These are phyloP conservation scores for Skeletonema menzelii DNA, from an alignment of 108 stramenopile species.

Conservation along the genomic window DNA sequence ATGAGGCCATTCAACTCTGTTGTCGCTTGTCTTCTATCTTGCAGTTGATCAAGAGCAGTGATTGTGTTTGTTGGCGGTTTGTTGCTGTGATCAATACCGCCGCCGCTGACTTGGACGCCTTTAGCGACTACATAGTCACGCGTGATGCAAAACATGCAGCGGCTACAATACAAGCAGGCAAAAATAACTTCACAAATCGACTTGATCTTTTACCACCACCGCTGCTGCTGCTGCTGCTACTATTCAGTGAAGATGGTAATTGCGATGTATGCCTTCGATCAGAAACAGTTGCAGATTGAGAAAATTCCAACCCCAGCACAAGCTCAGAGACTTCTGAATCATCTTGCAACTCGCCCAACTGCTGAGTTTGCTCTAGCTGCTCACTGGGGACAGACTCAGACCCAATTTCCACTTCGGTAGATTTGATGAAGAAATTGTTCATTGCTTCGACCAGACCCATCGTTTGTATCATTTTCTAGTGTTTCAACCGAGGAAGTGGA, in stretches of 20 bases:
- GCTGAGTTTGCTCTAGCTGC: not conserved
- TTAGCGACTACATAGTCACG: not conserved
- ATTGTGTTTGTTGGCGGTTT: not conserved
- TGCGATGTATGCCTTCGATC: too few relatives aligned
- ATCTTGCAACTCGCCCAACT: not conserved
- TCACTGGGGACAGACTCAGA: not conserved
- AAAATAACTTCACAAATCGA: not conserved
- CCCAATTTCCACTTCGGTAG: not conserved
- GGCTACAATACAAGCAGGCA: not conserved
- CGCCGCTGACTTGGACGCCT: not conserved
- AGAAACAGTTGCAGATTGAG: too few relatives aligned
- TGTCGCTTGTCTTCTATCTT: conserved; percentile 12
- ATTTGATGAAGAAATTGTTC: not conserved
- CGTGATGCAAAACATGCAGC: not conserved
- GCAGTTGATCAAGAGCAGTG: not conserved
- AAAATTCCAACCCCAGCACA: not conserved
- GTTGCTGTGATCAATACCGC: not conserved
- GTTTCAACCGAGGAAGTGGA: too few relatives aligned
- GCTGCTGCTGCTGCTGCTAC: not conserved
- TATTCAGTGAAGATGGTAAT: too few relatives aligned
- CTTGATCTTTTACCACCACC: not conserved
- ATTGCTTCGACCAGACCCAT: not conserved
- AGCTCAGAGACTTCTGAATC: not conserved
- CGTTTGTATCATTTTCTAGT: too few relatives aligned
- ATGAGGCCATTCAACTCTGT: conserved; percentile 18